Evolutionary conservation across 805 yeast genomes (phyloP), one percentile per base, ranked within the genome.

Genomic region (Peterozyma toletana): DNA sequence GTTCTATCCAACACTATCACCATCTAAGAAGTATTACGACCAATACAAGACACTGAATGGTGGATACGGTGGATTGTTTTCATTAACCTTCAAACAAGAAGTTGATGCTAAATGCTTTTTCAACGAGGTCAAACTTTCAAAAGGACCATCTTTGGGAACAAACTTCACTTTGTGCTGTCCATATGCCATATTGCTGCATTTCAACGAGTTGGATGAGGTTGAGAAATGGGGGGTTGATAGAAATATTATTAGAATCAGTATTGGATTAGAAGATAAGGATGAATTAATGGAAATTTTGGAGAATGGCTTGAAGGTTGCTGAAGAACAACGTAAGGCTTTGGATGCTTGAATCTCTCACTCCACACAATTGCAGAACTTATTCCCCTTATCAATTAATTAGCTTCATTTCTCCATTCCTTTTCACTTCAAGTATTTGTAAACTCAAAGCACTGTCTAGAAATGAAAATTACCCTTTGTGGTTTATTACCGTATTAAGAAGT

Each of bases 61-160:
- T 29, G 96, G 96, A 0, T 90, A 89, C 56, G 97, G 96, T 37
- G 95, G 96, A 0, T 68, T 89, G 43, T 69, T 90, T 29, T 85
- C 95, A 3, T 63, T 90, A 38, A 74, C 83, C 10, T 86, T 90
- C 63, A 63, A 77, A 42, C 71, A 77, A 5, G 77, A 82, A 9
- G 66, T 68, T 16, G 79, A 76, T 51, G 95, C 96, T 0, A 70
- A 72, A 34, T 66, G 66, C n/a, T 90, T 89, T 60, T 90, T 84
- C 66, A 80, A 90, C 61, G 70, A 77, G 6, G 73, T 80, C 33
- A 67, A 72, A 40, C 63, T 85, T 48, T 84, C 87, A 48, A 90
- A 90, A 64, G 96, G 96, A 2, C 96, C 96, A 3, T 83, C 93
- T 13, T 71, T 89, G 51, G 96, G 96, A 11, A 87, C 96, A 0